Base-by-base conservation (phyloP, 1,284 basidiomycete species). In the Cutaneotrichosporon curvatum region DNA sequence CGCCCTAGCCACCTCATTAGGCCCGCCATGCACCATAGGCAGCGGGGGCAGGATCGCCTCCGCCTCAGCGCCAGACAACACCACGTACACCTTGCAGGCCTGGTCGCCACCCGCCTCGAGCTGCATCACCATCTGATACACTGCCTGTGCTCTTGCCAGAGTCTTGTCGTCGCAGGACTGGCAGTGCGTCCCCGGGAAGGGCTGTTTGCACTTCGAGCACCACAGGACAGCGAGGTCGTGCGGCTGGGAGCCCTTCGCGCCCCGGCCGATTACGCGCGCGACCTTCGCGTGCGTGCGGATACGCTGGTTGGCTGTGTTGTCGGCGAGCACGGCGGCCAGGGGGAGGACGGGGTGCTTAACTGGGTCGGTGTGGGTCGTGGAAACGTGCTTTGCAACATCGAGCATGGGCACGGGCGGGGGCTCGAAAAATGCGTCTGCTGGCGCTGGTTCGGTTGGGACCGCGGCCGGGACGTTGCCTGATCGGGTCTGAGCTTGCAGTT, bases 261-360 rank as follows among this genome's bases (percentile, higher is more conserved):
- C 37, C 19, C 47, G 37, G 9, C 39, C 22, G 12, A 40, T 7
- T 16, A 54, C 21, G 6, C 23, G n/a, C 4, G 44, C 43, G 16
- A 68, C 60, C 22, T 59, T 49, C 20, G 61, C 63, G 4, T 43
- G 53, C 10, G 63, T 45, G 19, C 58, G 55, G 48, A 57, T 63
- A 39, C 55, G 56, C 43, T 68, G 67, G 4, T 61, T 60, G 3
- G 55, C 28, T 4, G 58, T 57, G 7, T 22, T 31, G 50, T 64
- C 62, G 12, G 20, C 21, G 12, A 51, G 36, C 20, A 62, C 48
- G 6, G 57, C 44, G 1, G 44, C 19, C 2, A 63, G 31, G 1
- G 61, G 53, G n/a, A 52, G 51, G 19, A 57, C 18, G 1, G 56
- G 58, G 48, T 67, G 54, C 5, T 36, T 10, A 20, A 55, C 39